Base-by-base conservation (phyloP, 257 asterid genomes). In the Knoxia roxburghii region DNA sequence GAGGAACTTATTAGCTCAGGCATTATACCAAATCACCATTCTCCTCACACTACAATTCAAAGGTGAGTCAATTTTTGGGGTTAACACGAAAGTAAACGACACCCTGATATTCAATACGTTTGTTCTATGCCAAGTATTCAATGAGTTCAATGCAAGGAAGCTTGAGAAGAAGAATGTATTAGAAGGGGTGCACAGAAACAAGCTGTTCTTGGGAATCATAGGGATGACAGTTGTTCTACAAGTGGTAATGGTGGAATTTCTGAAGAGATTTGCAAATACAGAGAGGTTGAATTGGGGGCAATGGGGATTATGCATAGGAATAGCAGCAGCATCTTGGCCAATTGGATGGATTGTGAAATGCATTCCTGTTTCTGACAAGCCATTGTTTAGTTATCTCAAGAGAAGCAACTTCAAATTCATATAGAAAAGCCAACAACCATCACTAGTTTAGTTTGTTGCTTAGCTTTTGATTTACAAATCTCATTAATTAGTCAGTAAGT, bases 231-330 rank as follows among this genome's bases (percentile, higher is more conserved):
- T 79, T 1, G 20, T 75, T 63, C 79, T 79, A 39, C 84, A 76
- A 64, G 69, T 79, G 21, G 61, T 74, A 59, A 74, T 82, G 82
- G 82, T 75, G 52, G 81, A 79, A 46, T 69, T 75, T 26, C 59
- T 79, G 45, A 68, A 73, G 51, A 78, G 43, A 72, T 72, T 81
- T 67, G 77, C 83, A 20, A 63, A 72, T 64, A 76, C 86, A 26
- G 79, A 78, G 35, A 70, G 81, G 61, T 62, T 81, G 70, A 73
- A 76, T 54, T 76, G 74, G 83, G 75, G 68, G 20, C 81, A 78
- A 37, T 81, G 86, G 83, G 78, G 69, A 5, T 51, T 65, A 7
- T 81, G 83, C 60, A 50, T 76, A 1, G 86, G 71, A 41, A 72
- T 72, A 40, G 80, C 82, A 23, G 72, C 76, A 20, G 32, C 54